A percentile compares a stretch with the other conserved stretches of the same genome.
These are phyloP conservation scores for button mushroom (Agaricus bisporus) DNA, from an alignment of 768 basidiomycete genomes.

Conservation along the genomic window DNA sequence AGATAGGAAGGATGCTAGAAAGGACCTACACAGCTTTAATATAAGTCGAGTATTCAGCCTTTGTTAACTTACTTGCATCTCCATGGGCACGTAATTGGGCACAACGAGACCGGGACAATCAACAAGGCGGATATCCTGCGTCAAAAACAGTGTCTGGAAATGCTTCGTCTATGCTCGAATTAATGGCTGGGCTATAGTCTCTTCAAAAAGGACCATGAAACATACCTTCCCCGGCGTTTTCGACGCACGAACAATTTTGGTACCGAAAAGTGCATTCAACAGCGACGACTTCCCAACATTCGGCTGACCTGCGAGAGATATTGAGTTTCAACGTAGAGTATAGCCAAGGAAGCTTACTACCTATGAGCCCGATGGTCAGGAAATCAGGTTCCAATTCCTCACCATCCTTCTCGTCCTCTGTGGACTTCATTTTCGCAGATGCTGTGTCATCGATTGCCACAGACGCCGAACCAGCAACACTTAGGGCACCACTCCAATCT, in stretches of 20 bases:
- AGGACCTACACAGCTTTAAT: constrained; percentile 44
- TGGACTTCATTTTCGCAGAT: constrained; percentile 21
- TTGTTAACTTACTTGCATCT: constrained; percentile 54
- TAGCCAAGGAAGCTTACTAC: constrained; percentile 24
- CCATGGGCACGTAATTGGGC: constrained; percentile 78
- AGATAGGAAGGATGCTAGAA: constrained; percentile 69
- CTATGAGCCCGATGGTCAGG: constrained; percentile 80
- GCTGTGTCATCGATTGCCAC: constrained; percentile 36
- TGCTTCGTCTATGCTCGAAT: constrained; percentile 72
- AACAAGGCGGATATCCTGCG: constrained; percentile 77
- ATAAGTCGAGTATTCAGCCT: neutral
- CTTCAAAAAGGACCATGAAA: neutral
- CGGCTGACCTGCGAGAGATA: constrained; percentile 60
- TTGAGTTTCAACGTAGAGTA: neutral
- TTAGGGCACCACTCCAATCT: constrained; percentile 66
- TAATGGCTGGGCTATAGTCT: neutral
- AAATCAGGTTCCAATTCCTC: constrained; percentile 37
- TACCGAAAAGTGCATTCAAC: constrained; percentile 86
- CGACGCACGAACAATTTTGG: constrained; percentile 71
- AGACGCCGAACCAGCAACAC: constrained; percentile 39
- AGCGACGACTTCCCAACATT: constrained; percentile 95
- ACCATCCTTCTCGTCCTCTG: constrained; percentile 11
- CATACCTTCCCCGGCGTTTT: constrained; percentile 81
- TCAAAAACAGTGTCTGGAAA: constrained; percentile 92
- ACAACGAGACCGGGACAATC: constrained; percentile 96